phyloP scores from a whole-genome alignment of 1,284 basidiomycete species.

The Sporisorium exsertum region DNA sequence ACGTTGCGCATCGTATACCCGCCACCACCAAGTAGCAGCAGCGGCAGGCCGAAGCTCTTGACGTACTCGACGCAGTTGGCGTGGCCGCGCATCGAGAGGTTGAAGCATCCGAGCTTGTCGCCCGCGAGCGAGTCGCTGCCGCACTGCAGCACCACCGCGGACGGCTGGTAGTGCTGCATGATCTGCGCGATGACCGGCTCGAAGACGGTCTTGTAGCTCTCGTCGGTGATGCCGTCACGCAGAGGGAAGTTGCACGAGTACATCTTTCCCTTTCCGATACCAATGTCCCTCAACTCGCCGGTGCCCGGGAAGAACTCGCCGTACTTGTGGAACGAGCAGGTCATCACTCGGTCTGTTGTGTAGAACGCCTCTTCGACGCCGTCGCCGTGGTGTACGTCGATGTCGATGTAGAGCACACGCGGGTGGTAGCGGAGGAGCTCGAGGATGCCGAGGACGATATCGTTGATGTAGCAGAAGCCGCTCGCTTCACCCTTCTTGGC shows the following conservation, averaged over 20 bases:
- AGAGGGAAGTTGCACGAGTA: slow-evolving; percentile 95
- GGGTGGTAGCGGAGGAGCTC: slow-evolving; percentile 93
- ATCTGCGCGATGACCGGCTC: slow-evolving; percentile 94
- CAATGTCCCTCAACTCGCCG: slow-evolving; percentile 93
- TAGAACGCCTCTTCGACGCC: slow-evolving; percentile 99
- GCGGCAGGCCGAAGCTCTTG: slow-evolving; percentile 92
- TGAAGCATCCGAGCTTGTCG: slow-evolving; percentile 95
- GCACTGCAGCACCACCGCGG: slow-evolving; percentile 96
- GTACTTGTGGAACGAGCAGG: slow-evolving; percentile 97
- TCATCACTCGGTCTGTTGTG: slow-evolving; percentile 99
- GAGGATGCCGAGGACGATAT: slow-evolving; percentile 96
- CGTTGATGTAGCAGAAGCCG: slow-evolving; percentile 99
- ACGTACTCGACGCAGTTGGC: slow-evolving; percentile 97
- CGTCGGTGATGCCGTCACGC: slow-evolving; percentile 94
- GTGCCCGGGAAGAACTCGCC: slow-evolving; percentile 99
- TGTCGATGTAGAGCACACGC: slow-evolving; percentile 96
- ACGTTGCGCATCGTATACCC: slow-evolving; percentile 99
- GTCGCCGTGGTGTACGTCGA: slow-evolving; percentile 98
- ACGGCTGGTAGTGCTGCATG: slow-evolving; percentile 95
- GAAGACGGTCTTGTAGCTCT: slow-evolving; percentile 93
- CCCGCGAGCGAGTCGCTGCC: slow-evolving; percentile 98
- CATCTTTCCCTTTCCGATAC: slow-evolving; percentile 78
- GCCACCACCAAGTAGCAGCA: slow-evolving; percentile 93
- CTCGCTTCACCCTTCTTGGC: slow-evolving; percentile 99
- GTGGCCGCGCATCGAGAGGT: slow-evolving; percentile 96